Base-by-base conservation (phyloP, 371 early-diverging fungal species). In the Mucor plumbeus region DNA sequence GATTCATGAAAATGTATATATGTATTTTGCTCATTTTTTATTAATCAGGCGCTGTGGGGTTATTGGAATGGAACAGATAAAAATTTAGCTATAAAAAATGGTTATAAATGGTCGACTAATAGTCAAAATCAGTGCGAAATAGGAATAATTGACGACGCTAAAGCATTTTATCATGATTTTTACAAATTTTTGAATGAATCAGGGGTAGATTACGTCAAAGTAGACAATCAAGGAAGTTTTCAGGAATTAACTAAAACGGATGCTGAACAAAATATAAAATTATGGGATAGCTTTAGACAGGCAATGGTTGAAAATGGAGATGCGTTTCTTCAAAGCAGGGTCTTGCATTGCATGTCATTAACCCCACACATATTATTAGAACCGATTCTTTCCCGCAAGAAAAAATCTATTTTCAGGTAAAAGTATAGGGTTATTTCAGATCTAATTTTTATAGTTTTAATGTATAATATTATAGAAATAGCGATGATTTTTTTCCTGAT, bases 401-500 rank as follows among this genome's bases (percentile, higher is more conserved):
- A 13, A 41, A 67, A 55, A 15, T 17, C 43, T 4, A 65, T 63
- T 41, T 55, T 59, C 14, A 53, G 60, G 62, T 58, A 63, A 47
- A 35, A 47, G 36, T 5, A 19, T 14, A 19, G 14, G 3, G 1
- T 26, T 26, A 3, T 26, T 1, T 26, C 26, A 26, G 26, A 26
- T 26, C 38, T 10, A 8, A 4, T 26, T 31, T 21, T 53, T 11
- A 36, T 17, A 14, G 8, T 19, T 21, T 7, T 38, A 38, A 39
- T 41, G 38, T 38, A 38, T 4, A 38, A 35, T 58, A 34, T 17
- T 59, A n/a, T 62, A 76, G 85, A 44, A 80, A 73, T 39, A 81
- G 80, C 39, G 84, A 85, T 61, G 85, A 85, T 59, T 85, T 72
- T 47, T 85, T 75, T 53, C 84, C 85, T 10, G 60, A 83, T 61